Base-by-base conservation (phyloP, 2,329 filamentous ascomycete species). In the Orbilia blumenaviensis region DNA sequence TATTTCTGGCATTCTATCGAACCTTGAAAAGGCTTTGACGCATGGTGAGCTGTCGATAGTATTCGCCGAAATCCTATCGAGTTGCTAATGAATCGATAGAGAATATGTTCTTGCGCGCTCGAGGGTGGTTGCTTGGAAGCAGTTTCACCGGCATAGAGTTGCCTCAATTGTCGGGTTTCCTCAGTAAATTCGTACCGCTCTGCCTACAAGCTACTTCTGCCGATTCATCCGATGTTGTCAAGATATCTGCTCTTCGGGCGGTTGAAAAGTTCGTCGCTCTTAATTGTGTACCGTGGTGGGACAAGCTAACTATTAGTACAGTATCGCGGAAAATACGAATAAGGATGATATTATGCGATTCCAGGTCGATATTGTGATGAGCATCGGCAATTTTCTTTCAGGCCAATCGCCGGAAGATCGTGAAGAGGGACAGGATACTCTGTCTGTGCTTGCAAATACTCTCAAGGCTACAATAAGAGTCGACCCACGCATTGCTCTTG, bases 241-340 rank as follows among this genome's bases (percentile, higher is more conserved):
- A 95, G 82, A 94, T 97, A 16, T 90, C 94, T 18, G 96, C 93
- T 81, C 91, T 98, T 80, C 94, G 94, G 81, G 91, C 93, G 1
- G 84, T 97, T 36, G 93, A 97, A 80, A 87, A 88, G 80, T 88
- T 90, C 66, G 83, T 56, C 32, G 2, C 23, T 1, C 25, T 23
- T 5, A 36, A 38, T 10, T 0, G 16, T 9, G 1, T 90, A 1
- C 12, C 8, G 10, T 12, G 8, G 36, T 29, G 21, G 16, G 7
- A 7, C 8, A 5, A 32, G 34, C 63, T 75, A 63, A 75, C 36
- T 8, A 23, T 29, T 3, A 14, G 10, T 8, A 8, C 34, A 87
- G 61, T 83, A 86, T 29, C 82, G 90, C 50, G 85, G 78, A 80
- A n/a, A 78, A 77, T 38, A 78, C 78, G 50, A 76, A 78, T 44